Conservation (phyloP, 2,329 filamentous ascomycete species). For the Aspergillus pseudotamarii region DNA sequence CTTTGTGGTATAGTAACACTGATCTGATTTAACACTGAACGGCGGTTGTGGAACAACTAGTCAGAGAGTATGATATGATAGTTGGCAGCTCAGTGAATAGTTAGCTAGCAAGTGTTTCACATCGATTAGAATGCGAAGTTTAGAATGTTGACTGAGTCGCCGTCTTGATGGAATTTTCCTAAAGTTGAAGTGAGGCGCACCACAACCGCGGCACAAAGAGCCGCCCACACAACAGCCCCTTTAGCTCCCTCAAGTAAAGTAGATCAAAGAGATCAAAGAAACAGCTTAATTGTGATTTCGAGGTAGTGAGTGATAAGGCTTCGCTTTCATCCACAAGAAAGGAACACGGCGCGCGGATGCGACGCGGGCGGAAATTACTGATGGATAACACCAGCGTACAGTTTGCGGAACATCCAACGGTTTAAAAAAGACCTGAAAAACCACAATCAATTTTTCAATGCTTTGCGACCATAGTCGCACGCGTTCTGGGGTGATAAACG, state of each 20-base stretch:
- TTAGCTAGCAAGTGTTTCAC: background rate
- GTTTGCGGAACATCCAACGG: background rate
- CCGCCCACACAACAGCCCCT: background rate
- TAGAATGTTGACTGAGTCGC: background rate
- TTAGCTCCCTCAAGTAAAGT: background rate
- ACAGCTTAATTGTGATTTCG: background rate
- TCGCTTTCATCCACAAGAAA: background rate
- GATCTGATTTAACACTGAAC: background rate
- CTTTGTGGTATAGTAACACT: background rate
- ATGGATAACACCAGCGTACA: background rate
- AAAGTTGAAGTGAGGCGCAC: background rate
- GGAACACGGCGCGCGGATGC: conserved; percentile 8
- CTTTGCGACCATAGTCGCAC: background rate
- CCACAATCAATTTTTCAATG: background rate
- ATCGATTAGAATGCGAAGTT: background rate
- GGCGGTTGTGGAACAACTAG: background rate
- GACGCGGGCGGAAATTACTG: conserved; percentile 1
- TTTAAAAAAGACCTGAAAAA: background rate
- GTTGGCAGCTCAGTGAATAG: background rate
- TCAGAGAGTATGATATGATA: background rate
- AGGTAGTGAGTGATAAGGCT: background rate
- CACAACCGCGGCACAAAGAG: background rate
- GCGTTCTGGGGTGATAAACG: background rate
- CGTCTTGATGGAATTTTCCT: background rate
- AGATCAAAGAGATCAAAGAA: background rate